Evolutionary conservation across 192 early-diverging fungal genomes (phyloP), one percentile per base, ranked within the genome.

Genomic region (Lobosporangium transversale): DNA sequence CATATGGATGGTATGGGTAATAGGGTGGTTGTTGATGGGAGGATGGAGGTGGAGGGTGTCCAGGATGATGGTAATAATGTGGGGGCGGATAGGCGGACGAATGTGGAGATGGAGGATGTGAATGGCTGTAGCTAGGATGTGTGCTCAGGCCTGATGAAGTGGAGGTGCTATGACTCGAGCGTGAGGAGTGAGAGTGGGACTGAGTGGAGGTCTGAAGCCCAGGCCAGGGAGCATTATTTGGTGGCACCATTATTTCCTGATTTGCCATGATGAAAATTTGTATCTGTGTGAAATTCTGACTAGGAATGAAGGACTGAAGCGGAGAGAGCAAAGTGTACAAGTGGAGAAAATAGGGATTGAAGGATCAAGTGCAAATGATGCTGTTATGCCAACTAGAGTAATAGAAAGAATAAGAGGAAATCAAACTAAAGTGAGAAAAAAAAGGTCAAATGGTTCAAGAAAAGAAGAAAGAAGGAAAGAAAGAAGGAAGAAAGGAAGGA

Each of bases 1-100:
- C n/a, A 32, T 70, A 70, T 4, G 78, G 64, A 29, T 71, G 65
- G 31, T 71, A 70, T 50, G 78, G 78, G 42, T 69, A 71, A n/a
- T 66, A 64, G 18, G 62, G 55, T 20, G 23, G 62, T 20, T 67
- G 71, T 23, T 76, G 62, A 11, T 52, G 53, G 3, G 68, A 35
- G 12, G 50, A 49, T 35, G 67, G 42, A 18, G 58, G 57, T 9
- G 55, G 62, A 55, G 68, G 52, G 30, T 52, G 70, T 45, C 49
- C 44, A 37, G 30, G 63, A 12, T 54, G 76, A 43, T 61, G 58
- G 27, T 53, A 43, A 58, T 53, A 43, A 54, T 29, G 48, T 45
- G 36, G 68, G 27, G 69, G 48, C 30, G 54, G 37, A 33, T 31
- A 57, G 50, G 59, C 18, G 5, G 66, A 42, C 11, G 65, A 47